A percentile compares a stretch with the other conserved stretches of the same genome.
Conservation (phyloP, 148 eudicot species). For the Drosera capensis region DNA sequence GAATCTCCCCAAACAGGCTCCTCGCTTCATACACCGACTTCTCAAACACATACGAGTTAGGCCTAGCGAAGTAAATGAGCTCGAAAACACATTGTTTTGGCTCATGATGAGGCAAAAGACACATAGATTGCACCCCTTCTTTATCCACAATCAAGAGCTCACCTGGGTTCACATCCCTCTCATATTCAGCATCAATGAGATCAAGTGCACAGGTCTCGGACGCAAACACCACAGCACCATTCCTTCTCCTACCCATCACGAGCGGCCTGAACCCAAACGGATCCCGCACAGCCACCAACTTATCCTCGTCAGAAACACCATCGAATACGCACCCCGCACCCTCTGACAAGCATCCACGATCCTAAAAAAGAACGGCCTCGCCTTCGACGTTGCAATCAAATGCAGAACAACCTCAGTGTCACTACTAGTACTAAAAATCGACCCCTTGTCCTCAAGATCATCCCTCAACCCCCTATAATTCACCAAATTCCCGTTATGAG, state of each 20-base stretch:
- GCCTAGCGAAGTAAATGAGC: slow-evolving; percentile 43
- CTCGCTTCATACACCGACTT: slow-evolving; percentile 33
- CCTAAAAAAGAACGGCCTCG: slow-evolving; percentile 22
- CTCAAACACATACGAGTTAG: slow-evolving; percentile 41
- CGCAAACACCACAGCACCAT: slow-evolving; percentile 47
- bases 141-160: slow-evolving; percentile 43
- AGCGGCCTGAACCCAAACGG: slow-evolving; percentile 47
- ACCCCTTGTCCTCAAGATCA: slow-evolving; percentile 25
- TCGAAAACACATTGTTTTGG: slow-evolving; percentile 51
- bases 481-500: slow-evolving; percentile 48
- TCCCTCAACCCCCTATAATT: slow-evolving; percentile 26
- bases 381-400: slow-evolving; percentile 27
- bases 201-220: slow-evolving; percentile 56
- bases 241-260: slow-evolving; percentile 50
- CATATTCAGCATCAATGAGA: slow-evolving; percentile 42
- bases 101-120: slow-evolving; percentile 28
- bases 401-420: slow-evolving; percentile 47
- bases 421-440: slow-evolving; percentile 34
- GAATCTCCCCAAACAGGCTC: slow-evolving; percentile 23
- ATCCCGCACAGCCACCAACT: slow-evolving; percentile 47
- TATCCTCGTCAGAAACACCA: slow-evolving; percentile 47
- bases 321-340: slow-evolving; percentile 43
- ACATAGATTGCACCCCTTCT: slow-evolving; percentile 31
- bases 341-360: slow-evolving; percentile 16
- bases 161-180: slow-evolving; percentile 47